Evolutionary conservation across 1,139 yeast genomes (phyloP), one percentile per base, ranked within the genome.

Genomic region (Candida sanyaensis): DNA sequence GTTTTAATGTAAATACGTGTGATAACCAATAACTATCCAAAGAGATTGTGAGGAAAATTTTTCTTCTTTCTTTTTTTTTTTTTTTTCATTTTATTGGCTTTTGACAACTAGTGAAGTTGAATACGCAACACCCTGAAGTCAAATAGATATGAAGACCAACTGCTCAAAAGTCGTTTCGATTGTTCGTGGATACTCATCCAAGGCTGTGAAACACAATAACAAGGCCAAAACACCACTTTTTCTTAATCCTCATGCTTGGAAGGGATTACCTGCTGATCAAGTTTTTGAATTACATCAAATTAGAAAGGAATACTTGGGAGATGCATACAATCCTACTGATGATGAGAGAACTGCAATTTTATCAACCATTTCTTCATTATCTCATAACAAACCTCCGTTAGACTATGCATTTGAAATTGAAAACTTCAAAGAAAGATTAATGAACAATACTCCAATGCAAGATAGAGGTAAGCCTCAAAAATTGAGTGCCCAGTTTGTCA

Each of bases 171-270:
- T 31, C 8, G 29, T 21, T 21, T 38, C 33, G 5, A 13, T 28
- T 7, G 27, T 38, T 7, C 32, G 41, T 28, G 30, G 26, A 5
- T 38, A 38, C 33, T 38, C 41, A 6, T 13, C 33, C 4, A n/a
- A 13, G 1, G n/a, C 32, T 26, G 21, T 3, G 5, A 12, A 13
- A 12, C 3, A n/a, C 8, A 52, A 54, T 34, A 43, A 41, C 37
- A 45, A 43, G 23, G 27, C 37, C 45, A 52, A 45, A 42, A 54
- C 51, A 27, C 63, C 73, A 12, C 66, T 75, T 43, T 74, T 66
- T 53, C 72, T 76, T 53, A 75, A 81, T 51, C 95, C 95, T 4
- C 81, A 80, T 50, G 74, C 78, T 44, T 86, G 95, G 95, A 70
- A 75, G 49, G 87, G 86, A 0, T 70, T 85, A 48, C 85, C 88